Evolutionary conservation across 2,329 filamentous ascomycete genomes (phyloP).

Genomic region (Xylaria sp.): DNA sequence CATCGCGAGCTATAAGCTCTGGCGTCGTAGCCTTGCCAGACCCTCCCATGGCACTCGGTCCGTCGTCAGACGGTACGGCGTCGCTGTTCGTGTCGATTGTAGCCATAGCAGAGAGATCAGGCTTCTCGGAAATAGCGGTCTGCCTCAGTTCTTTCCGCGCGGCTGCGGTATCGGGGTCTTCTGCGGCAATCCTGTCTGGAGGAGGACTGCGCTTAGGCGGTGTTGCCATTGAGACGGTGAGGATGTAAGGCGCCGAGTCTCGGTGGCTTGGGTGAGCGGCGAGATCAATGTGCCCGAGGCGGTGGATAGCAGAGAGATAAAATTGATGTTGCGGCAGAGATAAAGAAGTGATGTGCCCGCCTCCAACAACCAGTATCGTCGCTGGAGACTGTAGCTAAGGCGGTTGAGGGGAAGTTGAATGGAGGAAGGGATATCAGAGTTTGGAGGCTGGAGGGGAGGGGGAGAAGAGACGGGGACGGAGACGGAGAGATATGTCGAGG

Average conservation of each 20-base stretch:
- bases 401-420: not conserved
- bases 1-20: slow-evolving; percentile 45
- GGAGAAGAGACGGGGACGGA: not conserved
- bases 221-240: slow-evolving; percentile 40
- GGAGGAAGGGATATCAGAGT: not conserved
- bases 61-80: slow-evolving; percentile 41
- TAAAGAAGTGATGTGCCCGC: slow-evolving; percentile 10
- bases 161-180: slow-evolving; percentile 72
- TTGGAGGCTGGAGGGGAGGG: not conserved
- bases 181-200: slow-evolving; percentile 46
- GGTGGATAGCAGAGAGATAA: slow-evolving; percentile 5
- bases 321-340: slow-evolving; percentile 2
- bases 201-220: slow-evolving; percentile 45
- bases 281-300: slow-evolving; percentile 1
- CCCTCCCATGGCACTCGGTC: slow-evolving; percentile 31
- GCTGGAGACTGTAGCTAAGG: not conserved
- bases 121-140: slow-evolving; percentile 68
- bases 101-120: slow-evolving; percentile 45
- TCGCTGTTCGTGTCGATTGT: slow-evolving; percentile 42
- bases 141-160: slow-evolving; percentile 72
- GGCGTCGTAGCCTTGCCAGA: slow-evolving; percentile 34
- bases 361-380: not conserved
- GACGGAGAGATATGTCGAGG: slow-evolving; percentile 1
- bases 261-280: slow-evolving; percentile 11
- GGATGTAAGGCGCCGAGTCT: slow-evolving; percentile 6